Evolutionary conservation across 2,329 filamentous ascomycete species (phyloP).

Genomic region (Periconia digitata): DNA sequence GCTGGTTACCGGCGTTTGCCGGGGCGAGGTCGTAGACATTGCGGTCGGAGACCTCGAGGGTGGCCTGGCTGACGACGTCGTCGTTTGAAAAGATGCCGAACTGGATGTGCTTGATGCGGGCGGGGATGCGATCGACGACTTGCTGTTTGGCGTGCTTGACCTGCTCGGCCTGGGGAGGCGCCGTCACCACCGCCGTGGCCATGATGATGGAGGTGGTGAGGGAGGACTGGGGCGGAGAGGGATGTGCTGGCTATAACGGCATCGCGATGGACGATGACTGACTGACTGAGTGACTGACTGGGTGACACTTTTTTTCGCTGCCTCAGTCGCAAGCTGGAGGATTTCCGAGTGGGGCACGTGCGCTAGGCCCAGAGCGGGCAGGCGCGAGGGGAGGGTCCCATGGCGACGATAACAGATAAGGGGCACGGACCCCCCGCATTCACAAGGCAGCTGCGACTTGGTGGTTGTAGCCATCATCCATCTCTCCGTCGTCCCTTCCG

Average conservation of each 20-base stretch:
- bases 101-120: conserved; percentile 89
- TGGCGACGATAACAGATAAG: conserved; percentile 7
- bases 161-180: conserved; percentile 4
- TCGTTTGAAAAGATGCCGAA: conserved; percentile 95
- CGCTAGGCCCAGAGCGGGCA: not conserved
- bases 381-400: not conserved
- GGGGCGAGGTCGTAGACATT: conserved; percentile 89
- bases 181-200: conserved; percentile 22
- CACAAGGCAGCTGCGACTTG: conserved; percentile 1
- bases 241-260: no score
- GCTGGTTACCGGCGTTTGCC: conserved; percentile 51
- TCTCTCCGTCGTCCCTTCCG: no score
- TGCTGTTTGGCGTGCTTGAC: conserved; percentile 69
- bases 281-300: not conserved
- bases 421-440: not conserved
- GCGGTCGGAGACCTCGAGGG: conserved; percentile 91
- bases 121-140: conserved; percentile 84
- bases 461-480: not conserved
- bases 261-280: not conserved
- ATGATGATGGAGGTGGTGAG: not conserved
- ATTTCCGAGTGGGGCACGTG: conserved; percentile 11
- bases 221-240: no score
- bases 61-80: conserved; percentile 92
- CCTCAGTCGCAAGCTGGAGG: conserved; percentile 3
- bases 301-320: not conserved